These are phyloP conservation scores for Batrachochytrium dendrobatidis DNA, from an alignment of 371 early-diverging fungal species.

Conservation along the genomic window DNA sequence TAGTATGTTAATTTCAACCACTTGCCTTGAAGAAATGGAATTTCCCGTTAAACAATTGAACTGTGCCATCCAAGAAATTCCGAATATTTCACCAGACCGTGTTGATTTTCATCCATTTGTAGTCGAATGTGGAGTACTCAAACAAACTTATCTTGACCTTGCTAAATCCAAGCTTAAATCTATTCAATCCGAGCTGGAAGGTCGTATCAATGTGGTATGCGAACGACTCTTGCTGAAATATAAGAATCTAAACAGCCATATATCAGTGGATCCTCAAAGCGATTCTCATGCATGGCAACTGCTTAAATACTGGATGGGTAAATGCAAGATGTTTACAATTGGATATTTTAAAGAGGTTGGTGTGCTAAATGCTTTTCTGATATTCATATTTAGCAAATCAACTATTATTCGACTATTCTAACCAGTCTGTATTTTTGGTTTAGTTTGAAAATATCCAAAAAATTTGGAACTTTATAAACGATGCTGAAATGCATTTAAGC, in stretches of 20 bases:
- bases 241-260: slow-evolving; percentile 8
- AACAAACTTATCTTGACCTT: slow-evolving; percentile 1
- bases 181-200: slow-evolving; percentile 2
- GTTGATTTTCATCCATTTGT: slow-evolving; percentile 17
- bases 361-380: too few species aligned
- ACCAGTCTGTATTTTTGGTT: too few species aligned
- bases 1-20: background rate
- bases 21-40: slow-evolving; percentile 8
- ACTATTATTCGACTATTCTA: too few species aligned
- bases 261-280: slow-evolving; percentile 18
- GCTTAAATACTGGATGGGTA: slow-evolving; percentile 10
- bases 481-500: slow-evolving; percentile 12
- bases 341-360: too few species aligned
- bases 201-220: slow-evolving; percentile 9
- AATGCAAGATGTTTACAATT: too few species aligned
- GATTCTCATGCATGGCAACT: slow-evolving; percentile 16
- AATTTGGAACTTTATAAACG: slow-evolving; percentile 24
- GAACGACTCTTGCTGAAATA: slow-evolving; percentile 8
- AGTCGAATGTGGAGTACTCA: slow-evolving; percentile 18
- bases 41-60: slow-evolving; percentile 4
- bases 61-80: slow-evolving; percentile 2
- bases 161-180: slow-evolving; percentile 3
- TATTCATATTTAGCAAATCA: too few species aligned
- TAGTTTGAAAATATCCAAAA: slow-evolving; percentile 17
- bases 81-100: slow-evolving; percentile 3